A percentile compares a stretch with the other conserved stretches of the same genome.
phyloP scores from a whole-genome alignment of 1,284 basidiomycete species.

The Peniophora sp. region DNA sequence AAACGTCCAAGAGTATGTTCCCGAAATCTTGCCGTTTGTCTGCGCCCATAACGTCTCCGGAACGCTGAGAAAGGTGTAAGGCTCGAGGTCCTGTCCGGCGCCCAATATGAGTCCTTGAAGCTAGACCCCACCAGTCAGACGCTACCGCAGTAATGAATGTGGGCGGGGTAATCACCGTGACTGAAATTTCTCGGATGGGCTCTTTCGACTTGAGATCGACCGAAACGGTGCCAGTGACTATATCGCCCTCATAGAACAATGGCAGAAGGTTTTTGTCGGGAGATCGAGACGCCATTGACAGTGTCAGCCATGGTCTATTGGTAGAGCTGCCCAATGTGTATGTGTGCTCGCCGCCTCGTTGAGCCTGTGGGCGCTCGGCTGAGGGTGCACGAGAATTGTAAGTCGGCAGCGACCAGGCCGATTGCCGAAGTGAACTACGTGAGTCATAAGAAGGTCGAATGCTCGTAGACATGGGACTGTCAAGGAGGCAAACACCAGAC shows the following conservation, averaged over 20 bases:
- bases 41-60: conserved; percentile 18
- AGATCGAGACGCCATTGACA: conserved; percentile 34
- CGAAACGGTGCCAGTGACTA: conserved; percentile 34
- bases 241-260: conserved; percentile 34
- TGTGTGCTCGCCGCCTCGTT: conserved; percentile 8
- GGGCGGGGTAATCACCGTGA: conserved; percentile 23
- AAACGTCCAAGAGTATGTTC: conserved; percentile 39
- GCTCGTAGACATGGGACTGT: too few relatives aligned
- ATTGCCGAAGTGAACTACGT: too few relatives aligned
- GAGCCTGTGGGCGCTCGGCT: background rate
- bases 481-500: too few relatives aligned
- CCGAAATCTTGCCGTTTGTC: conserved; percentile 35
- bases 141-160: background rate
- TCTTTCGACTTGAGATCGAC: conserved; percentile 37
- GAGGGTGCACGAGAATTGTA: background rate
- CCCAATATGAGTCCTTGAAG: conserved; percentile 31
- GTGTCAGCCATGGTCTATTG: conserved; percentile 30
- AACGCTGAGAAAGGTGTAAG: conserved; percentile 27
- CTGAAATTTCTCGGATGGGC: conserved; percentile 33
- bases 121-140: conserved; percentile 14
- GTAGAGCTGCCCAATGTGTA: conserved; percentile 13
- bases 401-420: background rate
- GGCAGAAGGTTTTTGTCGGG: conserved; percentile 24
- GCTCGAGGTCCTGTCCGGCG: conserved; percentile 35
- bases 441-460: too few relatives aligned